phyloP scores from a whole-genome alignment of 192 early-diverging fungal species.

The Podila epigama region DNA sequence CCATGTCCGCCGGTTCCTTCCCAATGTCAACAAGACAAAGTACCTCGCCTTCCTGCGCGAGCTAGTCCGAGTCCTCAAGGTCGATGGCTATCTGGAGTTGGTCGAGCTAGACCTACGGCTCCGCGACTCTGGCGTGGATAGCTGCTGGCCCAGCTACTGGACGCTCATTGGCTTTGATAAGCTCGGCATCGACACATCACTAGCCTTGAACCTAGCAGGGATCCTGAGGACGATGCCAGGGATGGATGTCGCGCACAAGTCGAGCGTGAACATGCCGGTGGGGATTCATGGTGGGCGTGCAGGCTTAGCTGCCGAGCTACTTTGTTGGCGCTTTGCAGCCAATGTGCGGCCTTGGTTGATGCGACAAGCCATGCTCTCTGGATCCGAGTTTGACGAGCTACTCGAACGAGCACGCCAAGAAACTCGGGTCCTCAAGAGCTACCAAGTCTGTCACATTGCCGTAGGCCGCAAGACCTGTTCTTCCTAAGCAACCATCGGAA shows the following conservation, averaged over 20 bases:
- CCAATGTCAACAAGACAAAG: constrained; percentile 49
- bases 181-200: constrained; percentile 39
- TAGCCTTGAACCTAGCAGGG: constrained; percentile 41
- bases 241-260: constrained; percentile 28
- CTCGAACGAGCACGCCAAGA: constrained; percentile 36
- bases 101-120: constrained; percentile 39
- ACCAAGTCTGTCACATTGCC: constrained; percentile 39
- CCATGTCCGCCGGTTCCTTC: constrained; percentile 40
- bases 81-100: constrained; percentile 41
- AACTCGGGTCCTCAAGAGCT: constrained; percentile 37
- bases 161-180: constrained; percentile 46
- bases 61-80: constrained; percentile 34
- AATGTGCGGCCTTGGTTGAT: constrained; percentile 42
- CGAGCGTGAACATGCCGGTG: constrained; percentile 40
- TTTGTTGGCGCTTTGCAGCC: constrained; percentile 27
- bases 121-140: constrained; percentile 32
- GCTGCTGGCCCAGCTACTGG: constrained; percentile 50
- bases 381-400: constrained; percentile 39
- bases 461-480: constrained; percentile 28
- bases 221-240: constrained; percentile 44
- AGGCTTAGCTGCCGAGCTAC: constrained; percentile 29
- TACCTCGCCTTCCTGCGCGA: constrained; percentile 36
- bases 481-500: not conserved
- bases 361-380: constrained; percentile 46
- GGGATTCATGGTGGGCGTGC: constrained; percentile 42